Evolutionary conservation across 305 asterid genomes (phyloP).

Genomic region (Fraxinus baroniana): DNA sequence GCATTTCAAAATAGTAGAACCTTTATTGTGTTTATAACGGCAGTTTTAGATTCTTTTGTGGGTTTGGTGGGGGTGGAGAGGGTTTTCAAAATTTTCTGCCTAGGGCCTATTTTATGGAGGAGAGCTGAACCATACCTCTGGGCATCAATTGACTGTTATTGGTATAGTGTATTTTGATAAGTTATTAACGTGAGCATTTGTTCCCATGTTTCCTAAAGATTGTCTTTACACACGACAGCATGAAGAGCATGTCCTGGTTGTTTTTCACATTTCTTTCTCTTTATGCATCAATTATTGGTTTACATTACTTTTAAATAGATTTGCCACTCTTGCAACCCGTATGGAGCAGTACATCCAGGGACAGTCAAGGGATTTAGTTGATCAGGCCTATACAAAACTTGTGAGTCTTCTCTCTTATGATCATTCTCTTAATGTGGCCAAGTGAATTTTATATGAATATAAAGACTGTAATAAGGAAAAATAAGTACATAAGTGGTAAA

Average conservation of each 20-base stretch:
- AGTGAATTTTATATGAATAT: neutral
- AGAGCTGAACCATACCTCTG: neutral
- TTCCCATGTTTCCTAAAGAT: neutral
- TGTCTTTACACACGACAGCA: neutral
- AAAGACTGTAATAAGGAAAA: neutral
- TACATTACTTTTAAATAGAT: constrained; percentile 48
- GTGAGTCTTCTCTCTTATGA: constrained; percentile 48
- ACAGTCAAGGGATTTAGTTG: constrained; percentile 98
- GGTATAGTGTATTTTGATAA: neutral
- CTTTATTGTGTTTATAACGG: neutral
- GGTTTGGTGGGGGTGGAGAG: neutral
- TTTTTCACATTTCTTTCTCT: neutral
- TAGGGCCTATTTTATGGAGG: neutral
- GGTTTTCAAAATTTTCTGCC: neutral
- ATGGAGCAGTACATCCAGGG: constrained; percentile 99
- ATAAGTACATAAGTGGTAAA: neutral
- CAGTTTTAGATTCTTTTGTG: neutral
- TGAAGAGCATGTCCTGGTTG: neutral
- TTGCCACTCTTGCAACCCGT: constrained; percentile 94
- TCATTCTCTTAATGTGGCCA: constrained; percentile 9
- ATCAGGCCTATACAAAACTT: constrained; percentile 87
- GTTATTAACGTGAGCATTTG: neutral
- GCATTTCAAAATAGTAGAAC: neutral
- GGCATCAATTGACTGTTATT: neutral
- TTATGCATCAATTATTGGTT: constrained; percentile 25